These are phyloP conservation scores for Penicillium janthinellum DNA, from an alignment of 2,329 filamentous ascomycete species.

Conservation along the genomic window DNA sequence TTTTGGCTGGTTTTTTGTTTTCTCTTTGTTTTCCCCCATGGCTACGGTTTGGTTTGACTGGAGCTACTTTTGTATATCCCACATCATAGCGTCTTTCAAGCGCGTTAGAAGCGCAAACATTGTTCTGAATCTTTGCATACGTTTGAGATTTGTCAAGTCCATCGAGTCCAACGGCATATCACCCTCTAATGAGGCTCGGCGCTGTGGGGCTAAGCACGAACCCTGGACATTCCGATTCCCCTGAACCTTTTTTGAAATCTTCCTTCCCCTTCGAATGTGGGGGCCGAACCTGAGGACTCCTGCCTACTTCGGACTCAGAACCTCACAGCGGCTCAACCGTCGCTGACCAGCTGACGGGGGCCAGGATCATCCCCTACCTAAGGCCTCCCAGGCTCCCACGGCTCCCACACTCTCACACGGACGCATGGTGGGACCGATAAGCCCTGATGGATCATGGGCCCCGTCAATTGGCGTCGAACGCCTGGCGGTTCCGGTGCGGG, in stretches of 20 bases:
- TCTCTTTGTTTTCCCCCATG: background rate
- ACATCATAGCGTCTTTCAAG: conserved; percentile 12
- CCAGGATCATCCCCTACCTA: background rate
- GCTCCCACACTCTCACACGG: background rate
- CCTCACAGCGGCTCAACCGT: background rate
- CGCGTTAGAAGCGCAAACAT: conserved; percentile 17
- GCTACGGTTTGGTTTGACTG: background rate
- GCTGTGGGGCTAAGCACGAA: background rate
- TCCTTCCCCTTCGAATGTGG: background rate
- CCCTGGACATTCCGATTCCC: background rate
- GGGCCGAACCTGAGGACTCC: background rate
- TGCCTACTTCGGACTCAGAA: background rate
- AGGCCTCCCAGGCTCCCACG: background rate
- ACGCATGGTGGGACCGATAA: background rate
- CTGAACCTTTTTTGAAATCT: background rate
- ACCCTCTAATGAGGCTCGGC: background rate
- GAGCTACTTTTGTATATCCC: conserved; percentile 16
- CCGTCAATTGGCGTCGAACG: background rate
- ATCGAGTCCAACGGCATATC: background rate
- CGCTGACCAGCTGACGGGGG: background rate
- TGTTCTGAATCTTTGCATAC: background rate
- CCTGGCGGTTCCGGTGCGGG: background rate
- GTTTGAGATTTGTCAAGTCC: background rate
- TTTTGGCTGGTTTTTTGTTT: conserved; percentile 1
- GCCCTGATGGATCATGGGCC: background rate